Percentiles rank a stretch among this genome's conserved stretches.
Evolutionary conservation across 140 eudicot genomes (phyloP).

Genomic region (Oenanthe javanica): DNA sequence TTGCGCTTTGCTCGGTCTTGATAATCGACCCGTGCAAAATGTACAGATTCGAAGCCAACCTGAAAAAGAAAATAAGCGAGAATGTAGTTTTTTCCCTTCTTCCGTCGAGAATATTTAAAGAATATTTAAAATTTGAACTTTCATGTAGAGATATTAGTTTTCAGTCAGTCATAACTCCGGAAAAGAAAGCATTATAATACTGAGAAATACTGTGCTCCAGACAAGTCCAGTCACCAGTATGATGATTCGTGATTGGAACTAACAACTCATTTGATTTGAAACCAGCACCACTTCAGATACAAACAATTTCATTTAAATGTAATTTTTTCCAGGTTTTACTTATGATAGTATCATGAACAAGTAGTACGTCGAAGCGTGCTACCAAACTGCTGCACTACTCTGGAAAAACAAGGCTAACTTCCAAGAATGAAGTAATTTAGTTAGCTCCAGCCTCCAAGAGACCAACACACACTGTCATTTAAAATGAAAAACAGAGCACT

Average conservation of each 20-base stretch:
- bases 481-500: neutral
- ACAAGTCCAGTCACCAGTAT: neutral
- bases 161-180: neutral
- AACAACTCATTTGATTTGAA: neutral
- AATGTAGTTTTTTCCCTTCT: neutral
- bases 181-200: neutral
- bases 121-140: neutral
- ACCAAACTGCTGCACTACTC: neutral
- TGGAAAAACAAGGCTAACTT: neutral
- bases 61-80: conserved; percentile 21
- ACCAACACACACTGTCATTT: neutral
- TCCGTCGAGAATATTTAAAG: neutral
- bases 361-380: neutral
- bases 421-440: neutral
- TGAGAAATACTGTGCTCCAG: neutral
- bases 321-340: neutral
- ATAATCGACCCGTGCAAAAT: conserved; percentile 92
- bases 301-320: neutral
- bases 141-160: neutral
- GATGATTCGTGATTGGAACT: neutral
- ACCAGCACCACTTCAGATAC: neutral
- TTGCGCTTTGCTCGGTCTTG: conserved; percentile 88
- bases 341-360: neutral
- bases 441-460: neutral
- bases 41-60: conserved; percentile 91